Evolutionary conservation across 371 early-diverging fungal species (phyloP).

Genomic region (Paraphysoderma sedebokerense): DNA sequence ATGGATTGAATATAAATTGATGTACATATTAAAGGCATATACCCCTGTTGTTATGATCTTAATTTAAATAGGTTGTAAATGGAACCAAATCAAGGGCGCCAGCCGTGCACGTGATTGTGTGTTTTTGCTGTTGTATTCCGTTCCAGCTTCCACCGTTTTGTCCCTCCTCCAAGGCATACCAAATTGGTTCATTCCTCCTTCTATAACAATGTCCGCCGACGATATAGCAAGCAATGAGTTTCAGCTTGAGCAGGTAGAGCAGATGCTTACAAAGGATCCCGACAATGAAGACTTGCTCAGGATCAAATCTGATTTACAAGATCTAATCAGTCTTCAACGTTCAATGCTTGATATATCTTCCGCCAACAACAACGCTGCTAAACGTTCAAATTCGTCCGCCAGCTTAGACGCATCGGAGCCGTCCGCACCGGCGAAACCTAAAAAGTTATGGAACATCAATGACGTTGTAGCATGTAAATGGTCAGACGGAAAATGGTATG

Average conservation of each 20-base stretch:
- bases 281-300: slow-evolving; percentile 16
- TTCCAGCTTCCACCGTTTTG: too few relatives aligned
- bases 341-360: background rate
- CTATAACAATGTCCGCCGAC: too few relatives aligned
- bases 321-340: slow-evolving; percentile 11
- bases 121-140: too few relatives aligned
- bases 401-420: background rate
- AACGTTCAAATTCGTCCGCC: background rate
- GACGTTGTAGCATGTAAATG: slow-evolving; percentile 16
- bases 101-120: too few relatives aligned
- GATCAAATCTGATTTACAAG: slow-evolving; percentile 12
- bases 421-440: background rate
- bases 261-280: slow-evolving; percentile 18
- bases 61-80: too few relatives aligned
- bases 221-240: slow-evolving; percentile 19
- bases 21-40: too few relatives aligned
- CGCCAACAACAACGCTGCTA: background rate
- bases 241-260: slow-evolving; percentile 23
- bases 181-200: too few relatives aligned
- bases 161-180: too few relatives aligned
- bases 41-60: too few relatives aligned
- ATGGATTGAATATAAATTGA: too few relatives aligned
- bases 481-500: slow-evolving; percentile 17
- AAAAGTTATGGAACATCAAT: slow-evolving; percentile 8
- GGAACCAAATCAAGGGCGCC: too few relatives aligned